Conservation (phyloP, 169 alveolate genomes). For the Plasmodium gallinaceum region DNA sequence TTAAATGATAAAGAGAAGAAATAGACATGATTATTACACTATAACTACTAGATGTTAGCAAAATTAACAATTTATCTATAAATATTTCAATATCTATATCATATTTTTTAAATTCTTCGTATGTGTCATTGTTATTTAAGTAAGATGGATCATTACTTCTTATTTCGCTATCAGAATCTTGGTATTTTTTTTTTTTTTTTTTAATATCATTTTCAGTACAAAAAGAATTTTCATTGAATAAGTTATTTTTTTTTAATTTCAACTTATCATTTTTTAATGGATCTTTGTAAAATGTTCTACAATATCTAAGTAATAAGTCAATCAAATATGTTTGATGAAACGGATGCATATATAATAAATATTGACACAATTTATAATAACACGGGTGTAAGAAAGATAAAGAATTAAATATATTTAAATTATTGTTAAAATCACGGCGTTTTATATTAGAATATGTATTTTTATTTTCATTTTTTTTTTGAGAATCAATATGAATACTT, state of each 20-base stretch:
- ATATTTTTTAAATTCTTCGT: not conserved
- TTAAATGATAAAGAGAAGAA: conserved; percentile 36
- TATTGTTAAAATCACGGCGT: too few relatives aligned
- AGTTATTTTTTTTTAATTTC: not conserved
- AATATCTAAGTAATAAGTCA: conserved; percentile 21
- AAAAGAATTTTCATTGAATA: not conserved
- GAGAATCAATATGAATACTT: not conserved
- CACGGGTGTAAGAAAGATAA: conserved; percentile 80
- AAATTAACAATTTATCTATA: conserved; percentile 15
- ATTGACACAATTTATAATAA: conserved; percentile 66
- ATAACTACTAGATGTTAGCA: conserved; percentile 35
- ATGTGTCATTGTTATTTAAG: not conserved
- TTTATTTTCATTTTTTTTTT: not conserved
- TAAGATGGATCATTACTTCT: not conserved
- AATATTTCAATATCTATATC: conserved; percentile 35
- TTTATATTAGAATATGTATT: too few relatives aligned
- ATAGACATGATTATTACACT: conserved; percentile 12
- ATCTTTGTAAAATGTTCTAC: conserved; percentile 44
- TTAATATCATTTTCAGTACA: not conserved
- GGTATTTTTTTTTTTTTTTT: not conserved
- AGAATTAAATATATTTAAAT: conserved; percentile 5
- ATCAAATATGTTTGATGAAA: conserved; percentile 45
- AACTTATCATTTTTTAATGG: conserved; percentile 18
- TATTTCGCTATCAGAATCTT: not conserved
- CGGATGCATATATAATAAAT: conserved; percentile 74